Percentiles rank a stretch among this genome's conserved stretches.
These are phyloP conservation scores for Gossypium lobatum DNA, from an alignment of 441 rosid genomes.

Conservation along the genomic window DNA sequence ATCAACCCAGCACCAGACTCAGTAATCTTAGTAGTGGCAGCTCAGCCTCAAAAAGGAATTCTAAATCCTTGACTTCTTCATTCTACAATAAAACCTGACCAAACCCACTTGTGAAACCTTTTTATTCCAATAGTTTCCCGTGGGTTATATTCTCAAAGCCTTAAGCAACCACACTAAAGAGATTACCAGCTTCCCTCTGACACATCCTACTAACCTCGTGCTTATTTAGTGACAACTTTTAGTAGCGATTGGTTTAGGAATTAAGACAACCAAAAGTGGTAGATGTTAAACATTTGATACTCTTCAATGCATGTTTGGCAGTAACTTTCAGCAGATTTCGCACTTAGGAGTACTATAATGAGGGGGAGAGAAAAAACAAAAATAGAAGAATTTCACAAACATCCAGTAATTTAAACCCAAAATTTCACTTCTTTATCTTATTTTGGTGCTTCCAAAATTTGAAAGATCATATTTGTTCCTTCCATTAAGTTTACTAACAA, in stretches of 20 bases:
- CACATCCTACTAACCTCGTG: not conserved
- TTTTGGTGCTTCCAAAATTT: not conserved
- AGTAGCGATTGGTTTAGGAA: not conserved
- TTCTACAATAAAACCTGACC: not conserved
- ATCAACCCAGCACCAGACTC: not conserved
- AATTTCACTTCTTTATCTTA: not conserved
- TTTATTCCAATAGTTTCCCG: not conserved
- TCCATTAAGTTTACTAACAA: not conserved
- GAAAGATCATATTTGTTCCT: not conserved
- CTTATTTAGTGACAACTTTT: not conserved
- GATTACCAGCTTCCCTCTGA: not conserved
- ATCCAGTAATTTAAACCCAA: not conserved
- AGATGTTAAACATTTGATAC: not conserved
- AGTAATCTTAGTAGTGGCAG: not conserved
- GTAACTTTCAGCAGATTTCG: not conserved
- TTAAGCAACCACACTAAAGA: not conserved
- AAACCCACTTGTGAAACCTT: not conserved
- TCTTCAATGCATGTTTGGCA: not conserved
- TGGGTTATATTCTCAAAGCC: not conserved
- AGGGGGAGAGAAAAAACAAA: not conserved
- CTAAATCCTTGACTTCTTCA: not conserved
- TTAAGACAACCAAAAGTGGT: not conserved
- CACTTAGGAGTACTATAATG: not conserved
- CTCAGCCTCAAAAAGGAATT: not conserved
- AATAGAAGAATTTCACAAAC: not conserved